Evolutionary conservation across 352 stramenopile genomes (phyloP).

Genomic region (Aphanomyces astaci): DNA sequence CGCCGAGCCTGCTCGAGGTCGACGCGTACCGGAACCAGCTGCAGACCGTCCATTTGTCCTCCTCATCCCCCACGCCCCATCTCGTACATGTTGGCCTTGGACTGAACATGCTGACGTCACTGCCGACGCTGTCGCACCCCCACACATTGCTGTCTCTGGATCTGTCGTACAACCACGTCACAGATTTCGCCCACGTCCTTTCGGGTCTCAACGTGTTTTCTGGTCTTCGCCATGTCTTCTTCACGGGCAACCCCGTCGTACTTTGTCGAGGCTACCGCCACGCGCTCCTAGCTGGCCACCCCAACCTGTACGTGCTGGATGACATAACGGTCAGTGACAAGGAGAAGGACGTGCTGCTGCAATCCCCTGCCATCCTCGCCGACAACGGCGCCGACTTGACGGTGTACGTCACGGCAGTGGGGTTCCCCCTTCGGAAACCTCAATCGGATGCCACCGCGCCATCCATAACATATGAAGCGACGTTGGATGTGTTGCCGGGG

Average conservation of each 20-base stretch:
- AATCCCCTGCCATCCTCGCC: neutral
- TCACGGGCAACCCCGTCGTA: constrained; percentile 2
- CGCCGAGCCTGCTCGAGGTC: constrained; percentile 5
- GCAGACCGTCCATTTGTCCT: neutral
- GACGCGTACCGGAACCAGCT: constrained; percentile 18
- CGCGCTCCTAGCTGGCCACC: neutral
- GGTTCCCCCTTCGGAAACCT: neutral
- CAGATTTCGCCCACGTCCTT: neutral
- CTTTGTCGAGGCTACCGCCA: constrained; percentile 17
- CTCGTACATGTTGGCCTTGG: constrained; percentile 18
- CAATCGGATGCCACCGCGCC: neutral
- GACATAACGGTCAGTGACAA: constrained; percentile 16
- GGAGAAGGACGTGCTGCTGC: neutral
- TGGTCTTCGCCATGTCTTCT: constrained; percentile 12
- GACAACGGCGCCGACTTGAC: neutral
- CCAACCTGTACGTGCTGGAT: constrained; percentile 12
- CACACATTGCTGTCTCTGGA: constrained; percentile 9
- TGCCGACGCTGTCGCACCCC: neutral
- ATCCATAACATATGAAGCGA: constrained; percentile 1
- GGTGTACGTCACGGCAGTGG: neutral
- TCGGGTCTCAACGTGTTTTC: neutral
- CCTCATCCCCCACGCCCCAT: neutral
- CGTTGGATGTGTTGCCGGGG: neutral
- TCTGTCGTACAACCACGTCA: constrained; percentile 17
- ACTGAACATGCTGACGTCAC: neutral